Percentiles rank a stretch among this genome's conserved stretches.
Evolutionary conservation across 139 green algal genomes (phyloP).

Genomic region (Chlorella sp.): DNA sequence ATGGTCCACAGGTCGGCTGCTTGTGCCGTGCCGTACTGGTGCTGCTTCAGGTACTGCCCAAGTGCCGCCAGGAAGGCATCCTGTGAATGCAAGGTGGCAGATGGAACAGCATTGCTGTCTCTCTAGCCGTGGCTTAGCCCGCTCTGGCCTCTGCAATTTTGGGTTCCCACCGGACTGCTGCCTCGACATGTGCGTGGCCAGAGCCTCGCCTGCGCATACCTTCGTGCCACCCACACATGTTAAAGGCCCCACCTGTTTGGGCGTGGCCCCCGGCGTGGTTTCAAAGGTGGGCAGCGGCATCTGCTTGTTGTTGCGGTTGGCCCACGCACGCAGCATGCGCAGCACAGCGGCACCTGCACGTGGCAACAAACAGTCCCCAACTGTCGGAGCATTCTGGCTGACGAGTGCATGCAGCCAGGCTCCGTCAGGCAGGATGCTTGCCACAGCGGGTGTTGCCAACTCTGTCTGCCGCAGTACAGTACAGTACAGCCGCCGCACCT

Average conservation of each 20-base stretch:
- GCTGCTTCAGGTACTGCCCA: constrained; percentile 45
- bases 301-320: constrained; percentile 44
- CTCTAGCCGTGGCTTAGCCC: too few relatives aligned
- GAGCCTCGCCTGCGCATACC: too few relatives aligned
- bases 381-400: too few relatives aligned
- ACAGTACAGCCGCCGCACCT: constrained; percentile 46
- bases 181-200: too few relatives aligned
- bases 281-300: neutral
- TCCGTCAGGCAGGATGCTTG: too few relatives aligned
- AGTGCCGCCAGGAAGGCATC: constrained; percentile 57
- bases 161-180: too few relatives aligned
- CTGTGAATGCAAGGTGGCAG: neutral
- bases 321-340: constrained; percentile 86
- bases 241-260: neutral
- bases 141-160: too few relatives aligned
- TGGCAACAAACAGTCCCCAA: neutral
- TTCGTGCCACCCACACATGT: too few relatives aligned
- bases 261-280: neutral
- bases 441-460: too few relatives aligned
- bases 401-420: too few relatives aligned
- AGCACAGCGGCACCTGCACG: constrained; percentile 66
- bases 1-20: constrained; percentile 50
- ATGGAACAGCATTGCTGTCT: too few relatives aligned
- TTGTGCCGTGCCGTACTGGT: constrained; percentile 38
- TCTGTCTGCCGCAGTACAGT: too few relatives aligned